These are phyloP conservation scores for Eucalyptus virginea DNA, from an alignment of 345 rosid genomes.

Conservation along the genomic window DNA sequence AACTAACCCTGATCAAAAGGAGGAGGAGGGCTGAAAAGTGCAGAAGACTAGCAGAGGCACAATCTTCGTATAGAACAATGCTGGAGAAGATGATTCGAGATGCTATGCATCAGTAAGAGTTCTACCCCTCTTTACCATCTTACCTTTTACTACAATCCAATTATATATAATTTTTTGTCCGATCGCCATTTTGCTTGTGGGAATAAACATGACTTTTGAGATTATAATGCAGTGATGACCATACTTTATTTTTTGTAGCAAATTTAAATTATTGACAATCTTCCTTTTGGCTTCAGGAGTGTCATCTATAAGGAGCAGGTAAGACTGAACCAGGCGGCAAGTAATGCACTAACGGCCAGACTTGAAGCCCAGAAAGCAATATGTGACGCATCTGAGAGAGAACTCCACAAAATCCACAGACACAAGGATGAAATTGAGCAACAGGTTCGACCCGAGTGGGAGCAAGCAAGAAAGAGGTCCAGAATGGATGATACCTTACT, in stretches of 20 bases:
- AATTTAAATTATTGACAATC: neutral
- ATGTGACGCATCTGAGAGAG: slow-evolving; percentile 80
- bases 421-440: slow-evolving; percentile 71
- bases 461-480: slow-evolving; percentile 74
- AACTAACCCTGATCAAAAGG: slow-evolving; percentile 53
- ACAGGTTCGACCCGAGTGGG: slow-evolving; percentile 69
- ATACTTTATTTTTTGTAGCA: neutral
- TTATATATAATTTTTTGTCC: neutral
- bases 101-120: slow-evolving; percentile 96
- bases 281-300: slow-evolving; percentile 42
- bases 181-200: neutral
- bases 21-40: slow-evolving; percentile 93
- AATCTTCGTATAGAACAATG: slow-evolving; percentile 68
- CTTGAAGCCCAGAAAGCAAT: slow-evolving; percentile 90
- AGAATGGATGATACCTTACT: slow-evolving; percentile 41
- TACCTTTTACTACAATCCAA: neutral
- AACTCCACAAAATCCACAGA: slow-evolving; percentile 75
- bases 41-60: slow-evolving; percentile 89
- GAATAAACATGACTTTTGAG: neutral
- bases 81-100: slow-evolving; percentile 95
- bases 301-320: slow-evolving; percentile 87
- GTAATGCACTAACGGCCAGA: slow-evolving; percentile 75
- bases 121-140: neutral
- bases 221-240: neutral
- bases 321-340: slow-evolving; percentile 86